Percentiles rank a stretch among this genome's conserved stretches.
These are phyloP conservation scores for Quercus tomentella DNA, from an alignment of 331 rosid species.

Conservation along the genomic window DNA sequence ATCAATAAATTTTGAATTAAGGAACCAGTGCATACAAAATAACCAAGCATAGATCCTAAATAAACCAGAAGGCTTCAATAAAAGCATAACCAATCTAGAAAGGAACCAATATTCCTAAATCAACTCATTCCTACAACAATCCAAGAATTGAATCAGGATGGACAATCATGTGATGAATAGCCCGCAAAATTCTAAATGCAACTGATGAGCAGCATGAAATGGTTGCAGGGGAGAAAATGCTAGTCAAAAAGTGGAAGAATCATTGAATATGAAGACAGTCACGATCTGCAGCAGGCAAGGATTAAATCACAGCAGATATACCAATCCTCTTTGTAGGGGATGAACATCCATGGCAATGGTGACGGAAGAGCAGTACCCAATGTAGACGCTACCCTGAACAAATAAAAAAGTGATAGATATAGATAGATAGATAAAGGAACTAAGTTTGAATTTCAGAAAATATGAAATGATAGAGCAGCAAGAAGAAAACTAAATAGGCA, in stretches of 20 bases:
- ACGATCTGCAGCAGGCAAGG: conserved; percentile 43
- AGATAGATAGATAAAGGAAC: neutral
- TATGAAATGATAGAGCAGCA: neutral
- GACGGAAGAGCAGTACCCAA: conserved; percentile 60
- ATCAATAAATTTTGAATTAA: neutral
- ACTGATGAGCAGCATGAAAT: conserved; percentile 9
- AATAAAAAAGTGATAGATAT: neutral
- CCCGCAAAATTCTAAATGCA: conserved; percentile 16
- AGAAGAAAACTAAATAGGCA: neutral
- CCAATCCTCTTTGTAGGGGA: conserved; percentile 77
- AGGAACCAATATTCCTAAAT: neutral
- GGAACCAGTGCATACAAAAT: neutral
- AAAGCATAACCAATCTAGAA: neutral
- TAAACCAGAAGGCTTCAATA: neutral
- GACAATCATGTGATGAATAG: neutral
- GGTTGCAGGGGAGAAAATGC: neutral
- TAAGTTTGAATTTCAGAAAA: neutral
- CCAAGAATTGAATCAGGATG: neutral
- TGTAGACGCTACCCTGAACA: conserved; percentile 44
- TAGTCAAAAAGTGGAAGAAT: neutral
- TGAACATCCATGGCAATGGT: conserved; percentile 77
- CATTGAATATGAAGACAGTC: neutral
- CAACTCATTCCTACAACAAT: neutral
- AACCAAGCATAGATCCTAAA: neutral
- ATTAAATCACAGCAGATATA: conserved; percentile 60